These are phyloP conservation scores for Ilyonectria robusta DNA, from an alignment of 2,329 filamentous ascomycete genomes.

Conservation along the genomic window DNA sequence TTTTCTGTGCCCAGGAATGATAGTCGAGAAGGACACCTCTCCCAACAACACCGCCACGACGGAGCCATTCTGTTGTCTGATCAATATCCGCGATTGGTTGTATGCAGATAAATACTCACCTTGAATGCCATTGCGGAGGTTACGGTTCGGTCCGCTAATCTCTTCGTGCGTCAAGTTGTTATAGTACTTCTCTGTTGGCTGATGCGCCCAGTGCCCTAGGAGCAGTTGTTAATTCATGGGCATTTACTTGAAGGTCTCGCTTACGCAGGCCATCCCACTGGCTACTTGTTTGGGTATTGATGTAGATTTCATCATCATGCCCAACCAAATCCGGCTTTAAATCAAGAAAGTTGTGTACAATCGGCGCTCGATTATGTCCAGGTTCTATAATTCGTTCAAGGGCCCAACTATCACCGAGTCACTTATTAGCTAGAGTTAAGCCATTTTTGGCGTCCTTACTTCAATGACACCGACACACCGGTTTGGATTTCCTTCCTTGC, in stretches of 20 bases:
- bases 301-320: slow-evolving; percentile 65
- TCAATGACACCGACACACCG: slow-evolving; percentile 67
- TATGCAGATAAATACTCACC: neutral
- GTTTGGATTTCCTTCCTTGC: slow-evolving; percentile 45
- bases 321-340: slow-evolving; percentile 39
- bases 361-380: neutral
- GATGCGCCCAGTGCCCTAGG: slow-evolving; percentile 17
- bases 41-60: slow-evolving; percentile 65
- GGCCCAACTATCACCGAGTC: slow-evolving; percentile 54
- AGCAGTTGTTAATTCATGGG: neutral
- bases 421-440: neutral
- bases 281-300: slow-evolving; percentile 69
- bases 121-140: slow-evolving; percentile 14
- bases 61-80: slow-evolving; percentile 56
- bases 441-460: slow-evolving; percentile 52
- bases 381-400: slow-evolving; percentile 48
- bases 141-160: slow-evolving; percentile 8
- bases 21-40: slow-evolving; percentile 67
- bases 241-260: neutral
- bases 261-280: slow-evolving; percentile 70
- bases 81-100: neutral
- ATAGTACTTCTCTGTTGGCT: slow-evolving; percentile 14
- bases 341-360: slow-evolving; percentile 14
- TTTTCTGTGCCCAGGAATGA: neutral
- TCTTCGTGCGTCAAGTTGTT: slow-evolving; percentile 14